Evolutionary conservation across 1,139 yeast genomes (phyloP).

Genomic region (Keqinozyma sinolaborantium): DNA sequence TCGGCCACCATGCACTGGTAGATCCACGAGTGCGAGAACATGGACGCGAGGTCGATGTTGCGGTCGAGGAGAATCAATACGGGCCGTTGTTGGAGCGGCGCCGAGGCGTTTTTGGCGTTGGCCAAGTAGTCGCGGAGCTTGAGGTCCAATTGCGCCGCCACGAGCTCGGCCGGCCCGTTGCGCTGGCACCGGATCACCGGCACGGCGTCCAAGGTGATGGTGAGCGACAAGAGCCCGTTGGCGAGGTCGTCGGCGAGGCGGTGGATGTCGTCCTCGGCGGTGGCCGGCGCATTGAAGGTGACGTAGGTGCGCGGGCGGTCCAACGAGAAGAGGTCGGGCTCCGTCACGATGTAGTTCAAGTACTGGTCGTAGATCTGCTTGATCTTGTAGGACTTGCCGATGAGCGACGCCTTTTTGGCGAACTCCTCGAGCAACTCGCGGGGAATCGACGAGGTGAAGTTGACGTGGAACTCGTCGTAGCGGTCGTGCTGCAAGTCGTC

Average conservation of each 20-base stretch:
- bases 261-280: slow-evolving; percentile 75
- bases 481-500: slow-evolving; percentile 70
- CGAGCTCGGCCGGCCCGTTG: slow-evolving; percentile 94
- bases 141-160: slow-evolving; percentile 82
- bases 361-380: slow-evolving; percentile 93
- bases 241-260: slow-evolving; percentile 66
- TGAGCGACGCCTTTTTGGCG: slow-evolving; percentile 75
- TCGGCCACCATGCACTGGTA: slow-evolving; percentile 96
- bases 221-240: slow-evolving; percentile 73
- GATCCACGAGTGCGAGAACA: slow-evolving; percentile 97
- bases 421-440: slow-evolving; percentile 82
- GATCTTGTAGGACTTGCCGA: slow-evolving; percentile 67
- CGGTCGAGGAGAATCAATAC: slow-evolving; percentile 84
- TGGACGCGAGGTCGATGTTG: slow-evolving; percentile 83
- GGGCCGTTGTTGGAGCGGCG: slow-evolving; percentile 48
- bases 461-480: slow-evolving; percentile 77
- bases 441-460: slow-evolving; percentile 77
- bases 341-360: slow-evolving; percentile 86
- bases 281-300: slow-evolving; percentile 63
- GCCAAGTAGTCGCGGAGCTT: slow-evolving; percentile 80
- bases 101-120: slow-evolving; percentile 47
- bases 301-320: slow-evolving; percentile 67
- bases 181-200: slow-evolving; percentile 90
- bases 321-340: slow-evolving; percentile 82
- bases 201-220: slow-evolving; percentile 65